These are phyloP conservation scores for Aspergillus neotritici DNA, from an alignment of 2,329 filamentous ascomycete genomes.

Conservation along the genomic window DNA sequence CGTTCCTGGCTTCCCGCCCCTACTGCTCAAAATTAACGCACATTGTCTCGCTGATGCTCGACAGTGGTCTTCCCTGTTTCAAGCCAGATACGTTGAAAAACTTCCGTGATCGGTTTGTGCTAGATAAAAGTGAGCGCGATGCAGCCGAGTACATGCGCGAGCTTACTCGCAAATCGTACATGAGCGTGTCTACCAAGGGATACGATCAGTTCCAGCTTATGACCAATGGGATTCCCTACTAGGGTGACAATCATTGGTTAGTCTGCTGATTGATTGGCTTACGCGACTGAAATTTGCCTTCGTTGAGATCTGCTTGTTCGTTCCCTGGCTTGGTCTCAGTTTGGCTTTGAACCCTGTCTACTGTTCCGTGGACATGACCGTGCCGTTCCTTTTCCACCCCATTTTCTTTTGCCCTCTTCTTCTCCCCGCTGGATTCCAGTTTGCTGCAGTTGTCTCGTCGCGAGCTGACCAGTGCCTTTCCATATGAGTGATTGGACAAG, in stretches of 20 bases:
- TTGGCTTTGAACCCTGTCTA: too few species aligned
- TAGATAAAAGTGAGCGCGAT: constrained; percentile 86
- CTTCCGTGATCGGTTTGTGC: constrained; percentile 85
- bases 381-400: too few species aligned
- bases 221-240: constrained; percentile 97
- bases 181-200: constrained; percentile 83
- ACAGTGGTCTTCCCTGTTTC: constrained; percentile 93
- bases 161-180: constrained; percentile 81
- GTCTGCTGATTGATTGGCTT: background rate
- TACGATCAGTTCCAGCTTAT: constrained; percentile 98
- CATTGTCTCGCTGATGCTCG: constrained; percentile 90
- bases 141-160: constrained; percentile 91
- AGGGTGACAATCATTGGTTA: constrained; percentile 16
- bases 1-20: constrained; percentile 80
- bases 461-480: too few species aligned
- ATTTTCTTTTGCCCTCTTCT: too few species aligned
- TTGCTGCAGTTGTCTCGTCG: too few species aligned
- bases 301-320: too few species aligned
- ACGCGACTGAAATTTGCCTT: too few species aligned
- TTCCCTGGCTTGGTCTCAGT: too few species aligned
- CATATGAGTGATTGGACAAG: too few species aligned
- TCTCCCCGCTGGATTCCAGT: too few species aligned
- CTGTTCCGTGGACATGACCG: too few species aligned
- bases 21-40: constrained; percentile 85
- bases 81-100: constrained; percentile 91